Base-by-base conservation (phyloP, 495 filamentous ascomycete genomes). In the Pseudoneurospora amorphoporcata region DNA sequence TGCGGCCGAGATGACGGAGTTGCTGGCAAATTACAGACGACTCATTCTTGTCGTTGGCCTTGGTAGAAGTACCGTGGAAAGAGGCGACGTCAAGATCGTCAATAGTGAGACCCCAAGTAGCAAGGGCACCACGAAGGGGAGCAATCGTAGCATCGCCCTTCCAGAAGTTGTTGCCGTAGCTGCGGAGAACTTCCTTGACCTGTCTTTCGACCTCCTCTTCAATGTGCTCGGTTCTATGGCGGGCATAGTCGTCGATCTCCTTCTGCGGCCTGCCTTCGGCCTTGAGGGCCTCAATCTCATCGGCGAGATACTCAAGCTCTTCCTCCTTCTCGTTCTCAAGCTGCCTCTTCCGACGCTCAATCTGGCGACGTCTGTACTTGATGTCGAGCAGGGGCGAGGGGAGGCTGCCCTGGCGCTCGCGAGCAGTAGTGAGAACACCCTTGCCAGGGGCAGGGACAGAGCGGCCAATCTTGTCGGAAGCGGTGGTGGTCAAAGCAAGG, bases 21-120 rank as follows among this genome's bases (percentile, higher is more conserved):
- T 98, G 97, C 82, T 97, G 92, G 86, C 95, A 97, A 76, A 99
- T 91, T 78, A 97, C 94, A 72, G 95, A 94, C 38, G 95, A 98
- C 82, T 99, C 95, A 81, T 99, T 99, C 89, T 99, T 99, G 86
- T 99, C 95, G 79, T 99, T 99, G 71, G 95, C 95, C 73, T 96
- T 94, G 43, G 95, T 99, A 29, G 95, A 98, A 39, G 95, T 99
- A 74, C 95, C 95, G 83, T 99, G 95, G 92, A 98, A 99, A 29
- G 95, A 98, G 8, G 95, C 94, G 68, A 98, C 94, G 72, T 83
- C 90, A 68, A 99, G 89, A 76, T 99, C 95, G 79, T 99, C 96
- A 75, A 99, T 94, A 17, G 95, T 98, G 45, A 99, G 89, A 79
- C 94, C 94, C 95, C 95, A 99, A 16, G 95, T 97, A 43, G 95